Evolutionary conservation across 2,329 filamentous ascomycete species (phyloP).

Genomic region (Alternaria sp.): DNA sequence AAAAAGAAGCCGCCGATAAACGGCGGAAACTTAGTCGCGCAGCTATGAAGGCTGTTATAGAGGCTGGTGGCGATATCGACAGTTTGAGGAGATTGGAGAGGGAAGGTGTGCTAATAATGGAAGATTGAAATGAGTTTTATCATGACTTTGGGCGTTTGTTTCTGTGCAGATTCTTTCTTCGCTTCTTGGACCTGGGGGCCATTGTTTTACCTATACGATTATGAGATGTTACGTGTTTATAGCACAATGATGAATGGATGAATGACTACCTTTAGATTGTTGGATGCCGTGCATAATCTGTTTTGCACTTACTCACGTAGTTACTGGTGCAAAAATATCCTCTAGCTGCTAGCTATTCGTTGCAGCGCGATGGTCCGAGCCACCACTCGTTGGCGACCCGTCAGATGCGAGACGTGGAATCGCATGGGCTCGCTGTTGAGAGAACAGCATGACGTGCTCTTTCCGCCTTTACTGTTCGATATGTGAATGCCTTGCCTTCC

Average conservation of each 20-base stretch:
- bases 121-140: slow-evolving; percentile 9
- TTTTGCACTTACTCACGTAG: not conserved
- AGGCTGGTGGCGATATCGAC: slow-evolving; percentile 71
- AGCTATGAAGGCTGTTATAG: slow-evolving; percentile 72
- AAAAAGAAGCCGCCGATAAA: slow-evolving; percentile 85
- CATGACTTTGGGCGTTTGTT: not conserved
- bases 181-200: not conserved
- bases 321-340: not conserved
- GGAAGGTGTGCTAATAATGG: slow-evolving; percentile 50
- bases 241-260: slow-evolving; percentile 19
- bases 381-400: not conserved
- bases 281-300: not conserved
- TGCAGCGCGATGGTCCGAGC: not conserved
- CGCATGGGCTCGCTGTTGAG: not conserved
- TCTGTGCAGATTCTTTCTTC: not conserved
- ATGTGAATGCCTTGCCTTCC: not conserved
- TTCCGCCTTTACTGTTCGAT: not conserved
- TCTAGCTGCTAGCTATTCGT: not conserved
- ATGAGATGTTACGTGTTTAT: slow-evolving; percentile 26
- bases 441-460: not conserved
- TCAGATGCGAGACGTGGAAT: not conserved
- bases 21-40: slow-evolving; percentile 72
- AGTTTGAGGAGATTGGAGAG: slow-evolving; percentile 54
- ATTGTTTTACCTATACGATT: slow-evolving; percentile 7
- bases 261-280: not conserved